These are phyloP conservation scores for Talaromyces sp. DNA, from an alignment of 2,329 filamentous ascomycete genomes.

Conservation along the genomic window DNA sequence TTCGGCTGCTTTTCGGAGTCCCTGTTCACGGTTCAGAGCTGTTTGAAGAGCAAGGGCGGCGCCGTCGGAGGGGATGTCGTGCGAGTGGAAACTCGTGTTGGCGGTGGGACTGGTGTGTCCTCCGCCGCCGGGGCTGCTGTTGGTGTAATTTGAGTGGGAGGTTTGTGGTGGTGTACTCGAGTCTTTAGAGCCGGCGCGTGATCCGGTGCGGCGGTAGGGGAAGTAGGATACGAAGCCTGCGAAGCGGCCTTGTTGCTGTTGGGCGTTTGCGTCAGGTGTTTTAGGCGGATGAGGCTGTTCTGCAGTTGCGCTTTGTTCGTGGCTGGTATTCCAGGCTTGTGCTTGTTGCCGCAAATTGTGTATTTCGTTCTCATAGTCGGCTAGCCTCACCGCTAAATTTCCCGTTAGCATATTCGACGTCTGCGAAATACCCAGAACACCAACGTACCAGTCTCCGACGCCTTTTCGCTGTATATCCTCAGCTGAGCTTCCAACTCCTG, in stretches of 20 bases:
- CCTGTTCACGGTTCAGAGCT: slow-evolving; percentile 53
- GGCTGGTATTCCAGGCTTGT: slow-evolving; percentile 24
- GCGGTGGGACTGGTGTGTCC: slow-evolving; percentile 6
- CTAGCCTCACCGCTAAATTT: slow-evolving; percentile 51
- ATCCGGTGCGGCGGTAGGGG: slow-evolving; percentile 36
- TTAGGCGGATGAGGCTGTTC: slow-evolving; percentile 35
- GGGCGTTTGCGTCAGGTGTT: slow-evolving; percentile 29
- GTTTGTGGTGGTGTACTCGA: slow-evolving; percentile 24
- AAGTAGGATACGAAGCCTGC: slow-evolving; percentile 38
- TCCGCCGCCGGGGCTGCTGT: slow-evolving; percentile 23
- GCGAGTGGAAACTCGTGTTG: not conserved
- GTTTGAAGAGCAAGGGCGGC: slow-evolving; percentile 48
- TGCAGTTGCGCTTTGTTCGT: slow-evolving; percentile 25
- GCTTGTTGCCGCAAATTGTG: slow-evolving; percentile 44
- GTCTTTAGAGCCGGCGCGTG: slow-evolving; percentile 12
- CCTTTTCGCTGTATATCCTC: slow-evolving; percentile 50
- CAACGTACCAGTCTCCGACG: slow-evolving; percentile 49
- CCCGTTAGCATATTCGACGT: not conserved
- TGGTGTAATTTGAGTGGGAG: slow-evolving; percentile 26
- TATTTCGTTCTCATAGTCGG: slow-evolving; percentile 62
- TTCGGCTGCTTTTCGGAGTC: slow-evolving; percentile 56
- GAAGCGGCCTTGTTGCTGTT: slow-evolving; percentile 32
- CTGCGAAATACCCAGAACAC: not conserved
- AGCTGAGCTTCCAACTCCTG: slow-evolving; percentile 56
- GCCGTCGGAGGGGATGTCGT: slow-evolving; percentile 18